Evolutionary conservation across 1,139 yeast genomes (phyloP), one percentile per base, ranked within the genome.

Genomic region (Waltiozyma sp.): DNA sequence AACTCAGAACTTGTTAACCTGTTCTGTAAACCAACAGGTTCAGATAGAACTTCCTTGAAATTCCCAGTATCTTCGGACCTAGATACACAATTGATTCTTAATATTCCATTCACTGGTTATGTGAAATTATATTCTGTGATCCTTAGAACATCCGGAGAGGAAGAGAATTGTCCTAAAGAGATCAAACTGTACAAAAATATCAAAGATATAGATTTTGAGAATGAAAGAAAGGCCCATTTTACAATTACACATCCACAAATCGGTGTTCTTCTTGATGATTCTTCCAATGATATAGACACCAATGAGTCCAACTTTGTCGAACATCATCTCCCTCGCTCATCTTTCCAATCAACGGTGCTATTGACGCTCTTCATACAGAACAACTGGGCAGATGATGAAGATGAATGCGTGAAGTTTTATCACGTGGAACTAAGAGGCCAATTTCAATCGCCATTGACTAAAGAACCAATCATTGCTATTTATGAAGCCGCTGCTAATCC

Each of bases 401-500:
- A 75, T 39, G 87, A 80, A 38, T 67, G 70, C 34, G 68, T 80
- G 8, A 75, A 70, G 46, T 49, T 88, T 2, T 80, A 80, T 52
- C 82, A 79, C 55, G 63, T 88, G 41, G 97, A 94, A 45, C 61
- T 91, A 34, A 66, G 96, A 42, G 97, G 97, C 1, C 93, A 84
- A 51, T 80, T 70, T 59, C 72, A 80, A 4, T 55, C 60, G 6
- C 77, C 75, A 44, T 61, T 79, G 47, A 64, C 68, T 41, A 74
- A 70, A 53, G 86, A 76, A 46, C 95, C 95, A 0, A 78, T 85
- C 18, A 72, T 82, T 19, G 71, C 95, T 1, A 57, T 83, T 24
- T 89, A 89, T 60, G 97, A 89, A 61, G 77, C 88, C 47, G 95
- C 96, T 1, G 93, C 97, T 7, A 88, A 88, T 57, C 96, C 96